These are phyloP conservation scores for Colletotrichum spaethianum DNA, from an alignment of 2,329 filamentous ascomycete genomes.

Conservation along the genomic window DNA sequence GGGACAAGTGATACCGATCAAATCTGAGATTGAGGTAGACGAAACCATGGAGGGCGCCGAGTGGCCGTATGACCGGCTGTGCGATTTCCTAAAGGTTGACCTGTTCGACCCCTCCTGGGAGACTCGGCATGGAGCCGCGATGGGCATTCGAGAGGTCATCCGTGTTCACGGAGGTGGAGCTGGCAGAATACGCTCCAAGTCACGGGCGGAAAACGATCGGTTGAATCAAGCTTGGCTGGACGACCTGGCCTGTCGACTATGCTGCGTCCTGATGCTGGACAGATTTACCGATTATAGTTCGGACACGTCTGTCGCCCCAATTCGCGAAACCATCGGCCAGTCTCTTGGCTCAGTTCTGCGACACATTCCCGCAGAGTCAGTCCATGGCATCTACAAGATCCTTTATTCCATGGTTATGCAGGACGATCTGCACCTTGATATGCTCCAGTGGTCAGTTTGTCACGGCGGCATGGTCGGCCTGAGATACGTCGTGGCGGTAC, in stretches of 20 bases:
- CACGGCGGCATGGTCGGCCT: slow-evolving; percentile 98
- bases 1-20: slow-evolving; percentile 83
- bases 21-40: slow-evolving; percentile 87
- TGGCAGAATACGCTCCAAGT: slow-evolving; percentile 81
- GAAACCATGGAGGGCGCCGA: slow-evolving; percentile 83
- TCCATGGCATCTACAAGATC: slow-evolving; percentile 87
- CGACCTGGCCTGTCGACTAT: slow-evolving; percentile 93
- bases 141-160: slow-evolving; percentile 92
- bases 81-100: slow-evolving; percentile 93
- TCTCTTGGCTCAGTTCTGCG: slow-evolving; percentile 90
- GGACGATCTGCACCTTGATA: slow-evolving; percentile 80
- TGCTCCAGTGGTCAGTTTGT: slow-evolving; percentile 91
- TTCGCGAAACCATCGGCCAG: slow-evolving; percentile 95
- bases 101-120: slow-evolving; percentile 96
- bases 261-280: slow-evolving; percentile 97
- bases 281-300: slow-evolving; percentile 98
- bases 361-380: slow-evolving; percentile 83
- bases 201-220: slow-evolving; percentile 80
- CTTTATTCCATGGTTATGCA: slow-evolving; percentile 95
- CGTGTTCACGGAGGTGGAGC: slow-evolving; percentile 93
- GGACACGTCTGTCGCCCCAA: slow-evolving; percentile 96
- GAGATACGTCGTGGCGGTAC: slow-evolving; percentile 93
- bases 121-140: slow-evolving; percentile 93
- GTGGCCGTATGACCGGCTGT: slow-evolving; percentile 95
- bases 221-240: slow-evolving; percentile 91